phyloP scores from a whole-genome alignment of 495 filamentous ascomycete genomes.

The Xylaria palmicola region DNA sequence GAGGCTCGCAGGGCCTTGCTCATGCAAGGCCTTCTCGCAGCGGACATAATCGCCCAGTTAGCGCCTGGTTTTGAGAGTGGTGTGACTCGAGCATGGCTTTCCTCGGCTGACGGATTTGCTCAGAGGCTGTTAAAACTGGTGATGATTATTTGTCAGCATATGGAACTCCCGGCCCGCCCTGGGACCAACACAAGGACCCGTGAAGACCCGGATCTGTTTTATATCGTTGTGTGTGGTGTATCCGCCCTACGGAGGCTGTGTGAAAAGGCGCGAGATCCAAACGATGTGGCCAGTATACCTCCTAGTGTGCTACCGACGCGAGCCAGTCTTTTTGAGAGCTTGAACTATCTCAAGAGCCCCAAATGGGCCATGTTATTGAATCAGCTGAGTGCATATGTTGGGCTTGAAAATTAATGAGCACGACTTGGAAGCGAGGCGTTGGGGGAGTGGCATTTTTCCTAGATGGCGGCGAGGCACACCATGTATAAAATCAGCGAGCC shows the following conservation, averaged over 20 bases:
- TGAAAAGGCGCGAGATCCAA: constrained; percentile 68
- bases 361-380: constrained; percentile 62
- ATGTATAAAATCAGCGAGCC: constrained; percentile 18
- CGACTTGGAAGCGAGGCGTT: constrained; percentile 21
- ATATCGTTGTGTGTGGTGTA: constrained; percentile 69
- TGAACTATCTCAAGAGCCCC: constrained; percentile 54
- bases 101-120: constrained; percentile 82
- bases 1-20: constrained; percentile 82
- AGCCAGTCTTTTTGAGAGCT: constrained; percentile 66
- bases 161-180: constrained; percentile 37
- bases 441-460: constrained; percentile 10
- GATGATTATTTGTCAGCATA: constrained; percentile 64
- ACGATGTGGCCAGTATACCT: constrained; percentile 55
- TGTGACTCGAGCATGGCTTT: constrained; percentile 79
- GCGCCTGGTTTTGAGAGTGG: constrained; percentile 67
- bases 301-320: constrained; percentile 64
- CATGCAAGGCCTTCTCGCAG: constrained; percentile 87
- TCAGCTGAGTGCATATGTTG: constrained; percentile 70
- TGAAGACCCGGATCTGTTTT: constrained; percentile 48
- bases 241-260: constrained; percentile 66
- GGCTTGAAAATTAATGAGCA: constrained; percentile 50
- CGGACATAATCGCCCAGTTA: constrained; percentile 80
- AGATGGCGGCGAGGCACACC: constrained; percentile 7
- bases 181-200: constrained; percentile 34
- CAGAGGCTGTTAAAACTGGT: constrained; percentile 72